Evolutionary conservation across 176 grass and related monocot genomes (phyloP).

Genomic region (Carex myosuroides): DNA sequence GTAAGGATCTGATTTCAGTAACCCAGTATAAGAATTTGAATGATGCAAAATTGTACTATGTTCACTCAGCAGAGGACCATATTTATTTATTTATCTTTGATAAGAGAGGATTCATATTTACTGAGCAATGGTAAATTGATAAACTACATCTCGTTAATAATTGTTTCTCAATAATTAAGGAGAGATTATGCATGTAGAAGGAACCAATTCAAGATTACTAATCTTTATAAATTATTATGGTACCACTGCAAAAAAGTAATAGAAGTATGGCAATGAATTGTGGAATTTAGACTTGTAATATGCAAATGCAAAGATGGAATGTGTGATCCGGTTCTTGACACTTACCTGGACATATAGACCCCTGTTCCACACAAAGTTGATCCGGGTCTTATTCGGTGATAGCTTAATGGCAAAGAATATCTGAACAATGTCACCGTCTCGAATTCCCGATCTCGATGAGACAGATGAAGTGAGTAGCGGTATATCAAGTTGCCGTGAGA

Average conservation of each 20-base stretch:
- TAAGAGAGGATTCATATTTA: too few species aligned
- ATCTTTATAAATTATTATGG: background rate
- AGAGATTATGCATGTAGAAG: background rate
- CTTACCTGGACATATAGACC: slow-evolving; percentile 79
- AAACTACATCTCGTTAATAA: background rate
- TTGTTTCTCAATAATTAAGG: background rate
- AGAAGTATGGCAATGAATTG: background rate
- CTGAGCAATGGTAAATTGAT: background rate
- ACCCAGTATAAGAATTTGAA: background rate
- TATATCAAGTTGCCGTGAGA: slow-evolving; percentile 70
- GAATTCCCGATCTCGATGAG: slow-evolving; percentile 29
- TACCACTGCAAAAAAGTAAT: background rate
- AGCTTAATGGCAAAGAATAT: slow-evolving; percentile 66
- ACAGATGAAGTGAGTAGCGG: slow-evolving; percentile 64
- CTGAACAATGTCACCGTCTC: slow-evolving; percentile 55
- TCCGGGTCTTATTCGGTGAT: slow-evolving; percentile 63
- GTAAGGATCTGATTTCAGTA: background rate
- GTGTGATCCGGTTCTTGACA: background rate
- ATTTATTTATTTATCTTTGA: too few species aligned
- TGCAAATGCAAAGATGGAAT: background rate
- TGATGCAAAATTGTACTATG: background rate
- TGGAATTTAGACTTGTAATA: background rate
- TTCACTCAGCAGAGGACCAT: background rate
- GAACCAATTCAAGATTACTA: background rate
- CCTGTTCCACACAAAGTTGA: slow-evolving; percentile 88